A percentile compares a stretch with the other conserved stretches of the same genome.
phyloP scores from a whole-genome alignment of 305 asterid species.

The Fraxinus greggii region DNA sequence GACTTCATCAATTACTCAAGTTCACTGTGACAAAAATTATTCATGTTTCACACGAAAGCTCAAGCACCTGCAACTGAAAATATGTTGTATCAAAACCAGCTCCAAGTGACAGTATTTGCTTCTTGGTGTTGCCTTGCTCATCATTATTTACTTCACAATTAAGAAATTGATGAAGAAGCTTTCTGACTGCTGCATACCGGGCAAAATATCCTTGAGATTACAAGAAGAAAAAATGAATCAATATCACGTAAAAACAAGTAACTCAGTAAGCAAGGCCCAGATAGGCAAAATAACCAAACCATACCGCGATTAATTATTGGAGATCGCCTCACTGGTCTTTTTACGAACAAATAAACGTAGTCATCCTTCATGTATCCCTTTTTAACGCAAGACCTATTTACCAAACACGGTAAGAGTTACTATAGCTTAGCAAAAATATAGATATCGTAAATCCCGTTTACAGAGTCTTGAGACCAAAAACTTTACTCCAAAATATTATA shows the following conservation, averaged over 20 bases:
- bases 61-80: slow-evolving; percentile 88
- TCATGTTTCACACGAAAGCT: slow-evolving; percentile 39
- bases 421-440: slow-evolving; percentile 10
- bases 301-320: slow-evolving; percentile 89
- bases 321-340: slow-evolving; percentile 88
- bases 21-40: slow-evolving; percentile 21
- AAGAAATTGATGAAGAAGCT: slow-evolving; percentile 80
- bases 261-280: slow-evolving; percentile 11
- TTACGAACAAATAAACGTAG: slow-evolving; percentile 76
- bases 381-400: slow-evolving; percentile 79
- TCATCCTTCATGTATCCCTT: slow-evolving; percentile 96
- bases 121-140: slow-evolving; percentile 46
- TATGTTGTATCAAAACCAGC: slow-evolving; percentile 96
- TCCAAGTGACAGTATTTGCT: slow-evolving; percentile 88
- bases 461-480: neutral
- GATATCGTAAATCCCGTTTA: slow-evolving; percentile 1
- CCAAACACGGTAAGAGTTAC: neutral
- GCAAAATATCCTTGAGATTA: slow-evolving; percentile 76
- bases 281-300: slow-evolving; percentile 13
- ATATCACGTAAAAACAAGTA: slow-evolving; percentile 5
- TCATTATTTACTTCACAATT: slow-evolving; percentile 41
- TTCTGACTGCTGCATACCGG: slow-evolving; percentile 82
- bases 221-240: slow-evolving; percentile 15
- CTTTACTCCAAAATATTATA: neutral
- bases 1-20: slow-evolving; percentile 12